Base-by-base conservation (phyloP, 225 moss, liverwort and hornwort species). In the Asterella californica region DNA sequence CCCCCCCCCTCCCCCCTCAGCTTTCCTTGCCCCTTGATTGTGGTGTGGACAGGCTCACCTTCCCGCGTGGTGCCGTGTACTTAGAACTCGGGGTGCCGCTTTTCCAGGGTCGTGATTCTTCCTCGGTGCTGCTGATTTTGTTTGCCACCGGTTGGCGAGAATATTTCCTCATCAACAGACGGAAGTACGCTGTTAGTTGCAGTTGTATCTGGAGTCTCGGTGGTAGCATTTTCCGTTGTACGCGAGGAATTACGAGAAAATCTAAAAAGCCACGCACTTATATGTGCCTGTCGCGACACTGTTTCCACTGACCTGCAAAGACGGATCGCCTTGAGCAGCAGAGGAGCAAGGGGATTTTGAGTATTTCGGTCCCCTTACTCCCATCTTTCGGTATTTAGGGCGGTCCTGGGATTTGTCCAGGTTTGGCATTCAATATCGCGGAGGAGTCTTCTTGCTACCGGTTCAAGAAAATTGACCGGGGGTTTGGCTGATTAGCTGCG, bases 321-420 rank as follows among this genome's bases (percentile, higher is more conserved):
- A 71, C 63, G 24, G 53, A 83, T 83, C 83, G 76, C 46, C 67
- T 75, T 76, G 61, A 50, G 76, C 70, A 68, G 48, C 24, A 36
- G 37, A 10, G 49, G 52, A 63, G 59, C 52, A 25, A 72, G 74
- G 30, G 59, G 68, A 60, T 10, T n/a, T n/a, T 10, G 57, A 79
- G 15, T 30, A 30, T 25, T 38, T 46, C 21, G 53, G 9, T 33
- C 25, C 67, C 53, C 15, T 37, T 54, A 1, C 67, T 47, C 24
- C 19, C 32, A 5, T 47, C 47, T 42, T 33, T 47, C 2, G 24
- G 45, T 67, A 48, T 72, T 79, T 80, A 83, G 80, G 83, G 61
- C 50, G 76, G 76, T 52, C 61, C 49, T 36, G 62, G 22, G 76
- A 68, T 68, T 53, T 62, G 49, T 54, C 79, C 68, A 83, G 83